phyloP scores from a whole-genome alignment of 495 filamentous ascomycete species.

The Chaetomium fimeti region DNA sequence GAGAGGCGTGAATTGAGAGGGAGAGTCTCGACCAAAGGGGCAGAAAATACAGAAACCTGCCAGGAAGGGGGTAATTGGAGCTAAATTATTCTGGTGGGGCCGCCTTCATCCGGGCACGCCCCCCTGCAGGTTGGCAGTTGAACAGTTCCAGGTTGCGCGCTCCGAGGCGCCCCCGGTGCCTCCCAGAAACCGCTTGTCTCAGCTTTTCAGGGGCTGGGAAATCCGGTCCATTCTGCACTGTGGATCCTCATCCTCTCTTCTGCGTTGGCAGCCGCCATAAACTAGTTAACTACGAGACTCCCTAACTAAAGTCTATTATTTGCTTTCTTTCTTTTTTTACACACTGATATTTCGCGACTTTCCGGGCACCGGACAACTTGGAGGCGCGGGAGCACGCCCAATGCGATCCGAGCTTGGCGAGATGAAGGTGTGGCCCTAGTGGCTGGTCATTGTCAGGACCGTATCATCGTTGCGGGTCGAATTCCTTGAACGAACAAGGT shows the following conservation, averaged over 20 bases:
- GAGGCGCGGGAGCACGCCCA: neutral
- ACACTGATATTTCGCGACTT: too few relatives aligned
- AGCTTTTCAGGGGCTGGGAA: conserved; percentile 5
- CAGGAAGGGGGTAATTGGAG: conserved; percentile 36
- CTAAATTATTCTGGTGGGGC: conserved; percentile 27
- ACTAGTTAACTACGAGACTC: neutral
- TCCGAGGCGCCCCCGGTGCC: conserved; percentile 15
- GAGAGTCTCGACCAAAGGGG: conserved; percentile 22
- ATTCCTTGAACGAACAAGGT: conserved; percentile 28
- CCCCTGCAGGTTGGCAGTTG: conserved; percentile 13
- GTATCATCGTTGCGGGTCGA: conserved; percentile 23
- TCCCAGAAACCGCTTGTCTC: neutral
- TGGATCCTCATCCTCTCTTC: neutral
- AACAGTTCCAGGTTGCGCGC: neutral
- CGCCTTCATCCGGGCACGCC: conserved; percentile 30
- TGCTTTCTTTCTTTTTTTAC: neutral
- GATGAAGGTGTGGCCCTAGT: conserved; percentile 27
- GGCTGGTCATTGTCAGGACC: conserved; percentile 12
- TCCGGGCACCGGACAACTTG: too few relatives aligned
- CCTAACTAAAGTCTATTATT: too few relatives aligned
- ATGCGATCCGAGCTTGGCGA: conserved; percentile 15
- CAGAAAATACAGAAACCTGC: conserved; percentile 31
- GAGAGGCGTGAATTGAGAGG: conserved; percentile 35
- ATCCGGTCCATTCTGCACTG: neutral
- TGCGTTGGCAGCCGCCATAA: too few relatives aligned